Evolutionary conservation across 2,329 filamentous ascomycete genomes (phyloP).

Genomic region (Coleophoma crateriformis): DNA sequence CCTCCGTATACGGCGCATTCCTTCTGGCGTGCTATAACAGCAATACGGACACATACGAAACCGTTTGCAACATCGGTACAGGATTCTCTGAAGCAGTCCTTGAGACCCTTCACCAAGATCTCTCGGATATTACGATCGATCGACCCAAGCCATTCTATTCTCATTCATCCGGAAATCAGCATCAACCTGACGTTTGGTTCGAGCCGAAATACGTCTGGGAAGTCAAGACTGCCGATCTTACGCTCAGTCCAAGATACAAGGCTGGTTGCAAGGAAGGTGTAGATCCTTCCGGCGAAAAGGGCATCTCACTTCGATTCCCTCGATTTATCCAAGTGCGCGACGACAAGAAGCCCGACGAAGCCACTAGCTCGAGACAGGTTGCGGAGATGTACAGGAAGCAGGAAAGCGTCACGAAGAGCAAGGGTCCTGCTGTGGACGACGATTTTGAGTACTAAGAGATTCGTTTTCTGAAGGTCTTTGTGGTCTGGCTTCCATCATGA

Average conservation of each 20-base stretch:
- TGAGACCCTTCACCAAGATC: slow-evolving; percentile 74
- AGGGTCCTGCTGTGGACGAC: slow-evolving; percentile 84
- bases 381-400: slow-evolving; percentile 97
- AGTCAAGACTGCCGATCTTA: slow-evolving; percentile 93
- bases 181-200: slow-evolving; percentile 98
- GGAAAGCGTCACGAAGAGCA: slow-evolving; percentile 77
- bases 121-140: slow-evolving; percentile 77
- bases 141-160: slow-evolving; percentile 90
- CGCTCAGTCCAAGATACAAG: slow-evolving; percentile 86
- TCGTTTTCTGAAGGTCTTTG: neutral
- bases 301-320: slow-evolving; percentile 86
- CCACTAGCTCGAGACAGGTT: slow-evolving; percentile 77
- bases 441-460: slow-evolving; percentile 86
- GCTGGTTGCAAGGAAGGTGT: slow-evolving; percentile 80
- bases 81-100: slow-evolving; percentile 93
- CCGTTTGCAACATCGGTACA: slow-evolving; percentile 96
- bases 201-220: slow-evolving; percentile 95
- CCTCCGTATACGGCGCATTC: slow-evolving; percentile 93
- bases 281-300: slow-evolving; percentile 65
- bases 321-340: slow-evolving; percentile 87
- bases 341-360: slow-evolving; percentile 92
- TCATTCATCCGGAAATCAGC: slow-evolving; percentile 77
- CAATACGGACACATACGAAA: slow-evolving; percentile 77
- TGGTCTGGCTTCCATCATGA: too few species aligned
- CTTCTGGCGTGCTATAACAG: slow-evolving; percentile 90